phyloP scores from a whole-genome alignment of 176 grass and related monocot genomes.

The Puya raimondii region DNA sequence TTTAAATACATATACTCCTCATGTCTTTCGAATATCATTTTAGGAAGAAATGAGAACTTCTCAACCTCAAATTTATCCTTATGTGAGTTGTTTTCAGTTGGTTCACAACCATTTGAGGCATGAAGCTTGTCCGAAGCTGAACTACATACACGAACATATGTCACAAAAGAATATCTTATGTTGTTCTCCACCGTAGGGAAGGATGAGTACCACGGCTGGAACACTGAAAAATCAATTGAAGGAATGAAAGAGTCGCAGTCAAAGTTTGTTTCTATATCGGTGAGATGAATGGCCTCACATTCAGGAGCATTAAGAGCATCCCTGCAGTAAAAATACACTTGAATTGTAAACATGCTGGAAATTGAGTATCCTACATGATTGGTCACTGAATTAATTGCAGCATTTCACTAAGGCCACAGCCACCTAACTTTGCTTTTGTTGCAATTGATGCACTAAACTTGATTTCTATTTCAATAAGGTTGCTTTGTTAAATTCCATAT shows the following conservation, averaged over 20 bases:
- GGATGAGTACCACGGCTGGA: slow-evolving; percentile 83
- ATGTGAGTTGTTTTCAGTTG: slow-evolving; percentile 15
- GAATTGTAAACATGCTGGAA: not conserved
- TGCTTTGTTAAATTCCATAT: too few relatives aligned
- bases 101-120: slow-evolving; percentile 29
- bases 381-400: too few relatives aligned
- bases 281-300: slow-evolving; percentile 80
- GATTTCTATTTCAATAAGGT: too few relatives aligned
- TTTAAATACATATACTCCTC: slow-evolving; percentile 72
- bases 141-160: slow-evolving; percentile 49
- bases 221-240: slow-evolving; percentile 46
- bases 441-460: too few relatives aligned
- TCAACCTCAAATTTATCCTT: slow-evolving; percentile 57
- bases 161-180: slow-evolving; percentile 69
- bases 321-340: slow-evolving; percentile 30
- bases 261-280: slow-evolving; percentile 49
- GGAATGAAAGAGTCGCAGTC: slow-evolving; percentile 70
- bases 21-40: slow-evolving; percentile 58
- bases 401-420: too few relatives aligned
- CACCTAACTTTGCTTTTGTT: too few relatives aligned
- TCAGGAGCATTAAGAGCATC: slow-evolving; percentile 54
- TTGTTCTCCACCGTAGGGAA: slow-evolving; percentile 54
- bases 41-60: slow-evolving; percentile 65
- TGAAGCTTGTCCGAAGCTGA: slow-evolving; percentile 19
- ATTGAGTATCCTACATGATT: not conserved